A percentile compares a stretch with the other conserved stretches of the same genome.
Evolutionary conservation across 768 basidiomycete species (phyloP).

Genomic region (Guyanaporus albipodus): DNA sequence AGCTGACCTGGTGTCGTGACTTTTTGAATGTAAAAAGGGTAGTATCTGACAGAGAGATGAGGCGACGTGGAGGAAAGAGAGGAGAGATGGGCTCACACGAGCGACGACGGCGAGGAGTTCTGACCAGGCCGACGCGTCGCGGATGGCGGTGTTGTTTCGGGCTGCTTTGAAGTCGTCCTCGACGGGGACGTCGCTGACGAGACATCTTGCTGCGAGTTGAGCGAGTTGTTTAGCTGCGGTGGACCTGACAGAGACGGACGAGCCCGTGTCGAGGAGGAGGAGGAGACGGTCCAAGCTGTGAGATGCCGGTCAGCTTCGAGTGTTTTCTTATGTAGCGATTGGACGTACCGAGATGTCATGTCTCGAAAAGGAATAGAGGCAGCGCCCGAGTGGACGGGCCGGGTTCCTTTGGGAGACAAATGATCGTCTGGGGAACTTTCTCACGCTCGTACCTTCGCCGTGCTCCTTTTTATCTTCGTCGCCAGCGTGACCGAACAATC

Average conservation of each 20-base stretch:
- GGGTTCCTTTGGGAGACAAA: conserved; percentile 43
- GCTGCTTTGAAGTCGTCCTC: conserved; percentile 69
- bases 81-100: conserved; percentile 47
- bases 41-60: conserved; percentile 58
- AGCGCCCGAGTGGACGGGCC: conserved; percentile 47
- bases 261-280: conserved; percentile 91
- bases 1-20: conserved; percentile 87
- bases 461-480: conserved; percentile 63
- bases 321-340: neutral
- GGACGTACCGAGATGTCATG: conserved; percentile 72
- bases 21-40: conserved; percentile 87
- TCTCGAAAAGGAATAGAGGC: conserved; percentile 49
- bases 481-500: conserved; percentile 39
- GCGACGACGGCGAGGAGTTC: conserved; percentile 89
- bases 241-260: conserved; percentile 80
- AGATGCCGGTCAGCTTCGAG: neutral
- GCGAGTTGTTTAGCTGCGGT: conserved; percentile 98
- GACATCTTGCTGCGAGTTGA: conserved; percentile 82
- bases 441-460: conserved; percentile 39
- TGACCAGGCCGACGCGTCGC: conserved; percentile 78
- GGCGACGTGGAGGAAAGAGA: neutral
- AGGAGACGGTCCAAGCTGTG: conserved; percentile 94
- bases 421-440: conserved; percentile 51
- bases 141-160: conserved; percentile 53
- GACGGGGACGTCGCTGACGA: conserved; percentile 75